These are phyloP conservation scores for Phaseolus lunatus DNA, from an alignment of 306 rosid species.

Conservation along the genomic window DNA sequence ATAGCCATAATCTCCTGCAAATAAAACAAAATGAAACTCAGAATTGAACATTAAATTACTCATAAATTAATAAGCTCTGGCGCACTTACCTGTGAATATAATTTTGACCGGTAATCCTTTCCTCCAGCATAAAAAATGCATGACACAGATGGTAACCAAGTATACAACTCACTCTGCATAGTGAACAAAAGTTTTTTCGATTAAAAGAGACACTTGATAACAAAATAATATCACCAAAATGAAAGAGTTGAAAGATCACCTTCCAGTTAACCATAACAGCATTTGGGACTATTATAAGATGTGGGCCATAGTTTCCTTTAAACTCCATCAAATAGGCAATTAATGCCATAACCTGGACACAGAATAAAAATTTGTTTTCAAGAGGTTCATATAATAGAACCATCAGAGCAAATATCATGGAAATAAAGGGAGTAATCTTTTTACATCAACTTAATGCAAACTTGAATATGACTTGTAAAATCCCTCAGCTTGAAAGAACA, in stretches of 20 bases:
- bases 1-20: slow-evolving; percentile 82
- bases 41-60: slow-evolving; percentile 29
- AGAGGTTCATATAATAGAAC: neutral
- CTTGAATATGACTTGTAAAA: slow-evolving; percentile 14
- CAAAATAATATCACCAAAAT: slow-evolving; percentile 37
- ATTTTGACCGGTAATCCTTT: slow-evolving; percentile 87
- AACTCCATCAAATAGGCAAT: slow-evolving; percentile 55
- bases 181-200: slow-evolving; percentile 12
- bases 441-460: slow-evolving; percentile 33
- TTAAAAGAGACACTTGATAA: slow-evolving; percentile 22
- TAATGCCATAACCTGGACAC: slow-evolving; percentile 52
- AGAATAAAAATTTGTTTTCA: slow-evolving; percentile 12
- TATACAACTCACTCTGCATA: slow-evolving; percentile 51
- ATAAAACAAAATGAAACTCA: slow-evolving; percentile 39
- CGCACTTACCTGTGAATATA: slow-evolving; percentile 78
- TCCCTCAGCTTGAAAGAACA: slow-evolving; percentile 23
- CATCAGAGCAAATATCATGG: slow-evolving; percentile 32
- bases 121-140: slow-evolving; percentile 92
- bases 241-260: slow-evolving; percentile 44
- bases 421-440: neutral
- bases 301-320: slow-evolving; percentile 56
- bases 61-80: slow-evolving; percentile 37
- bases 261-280: slow-evolving; percentile 57
- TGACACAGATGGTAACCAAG: slow-evolving; percentile 54
- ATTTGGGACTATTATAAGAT: slow-evolving; percentile 54